Evolutionary conservation across 208 protist genomes (phyloP).

Genomic region (Crithidia mellificae): DNA sequence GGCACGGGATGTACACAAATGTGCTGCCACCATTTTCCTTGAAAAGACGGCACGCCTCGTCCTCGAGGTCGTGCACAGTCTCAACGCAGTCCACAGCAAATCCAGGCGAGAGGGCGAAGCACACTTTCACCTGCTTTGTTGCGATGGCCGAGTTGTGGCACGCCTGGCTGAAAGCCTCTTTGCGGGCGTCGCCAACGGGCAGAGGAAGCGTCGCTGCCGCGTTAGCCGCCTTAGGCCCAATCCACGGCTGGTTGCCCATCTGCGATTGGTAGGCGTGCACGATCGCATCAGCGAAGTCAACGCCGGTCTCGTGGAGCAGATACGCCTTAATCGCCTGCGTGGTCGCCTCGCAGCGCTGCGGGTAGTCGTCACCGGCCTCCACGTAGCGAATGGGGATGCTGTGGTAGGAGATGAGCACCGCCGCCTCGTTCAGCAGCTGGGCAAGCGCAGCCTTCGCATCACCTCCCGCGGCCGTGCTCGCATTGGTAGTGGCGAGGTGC

Average conservation of each 20-base stretch:
- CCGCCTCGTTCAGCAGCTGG: neutral
- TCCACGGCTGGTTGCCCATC: slow-evolving; percentile 45
- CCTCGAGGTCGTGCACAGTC: no score
- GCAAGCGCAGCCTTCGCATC: slow-evolving; percentile 1
- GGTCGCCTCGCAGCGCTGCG: slow-evolving; percentile 28
- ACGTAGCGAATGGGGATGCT: slow-evolving; percentile 39
- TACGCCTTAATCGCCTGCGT: slow-evolving; percentile 4
- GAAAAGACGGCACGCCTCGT: no score
- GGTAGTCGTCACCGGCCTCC: slow-evolving; percentile 38
- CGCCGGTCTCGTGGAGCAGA: slow-evolving; percentile 2
- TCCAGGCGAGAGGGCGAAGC: no score
- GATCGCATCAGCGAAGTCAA: slow-evolving; percentile 17
- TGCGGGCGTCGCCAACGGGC: no score
- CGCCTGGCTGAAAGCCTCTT: no score
- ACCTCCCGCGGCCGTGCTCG: neutral
- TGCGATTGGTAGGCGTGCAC: slow-evolving; percentile 43
- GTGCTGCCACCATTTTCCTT: no score
- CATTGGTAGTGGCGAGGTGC: neutral
- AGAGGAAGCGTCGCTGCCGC: no score
- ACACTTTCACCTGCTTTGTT: no score
- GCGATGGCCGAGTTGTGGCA: no score
- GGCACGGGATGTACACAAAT: no score
- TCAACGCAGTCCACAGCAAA: no score
- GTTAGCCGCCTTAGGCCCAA: no score
- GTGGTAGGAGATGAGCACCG: slow-evolving; percentile 38